Conservation (phyloP, 345 rosid species). For the Theobroma cacao region DNA sequence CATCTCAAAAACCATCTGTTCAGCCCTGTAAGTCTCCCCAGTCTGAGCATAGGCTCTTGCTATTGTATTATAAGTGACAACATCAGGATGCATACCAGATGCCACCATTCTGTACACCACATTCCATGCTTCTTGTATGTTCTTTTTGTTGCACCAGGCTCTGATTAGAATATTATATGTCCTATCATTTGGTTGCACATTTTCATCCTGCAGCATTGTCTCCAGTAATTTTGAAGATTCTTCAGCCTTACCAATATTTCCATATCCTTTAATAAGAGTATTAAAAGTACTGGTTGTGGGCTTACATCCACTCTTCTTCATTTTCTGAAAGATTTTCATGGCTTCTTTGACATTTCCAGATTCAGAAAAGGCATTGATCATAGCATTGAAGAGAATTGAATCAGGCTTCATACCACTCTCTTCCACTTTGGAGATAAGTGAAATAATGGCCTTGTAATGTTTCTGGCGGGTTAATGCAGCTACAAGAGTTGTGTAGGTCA, state of each 20-base stretch:
- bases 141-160: conserved; percentile 78
- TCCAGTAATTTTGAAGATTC: conserved; percentile 65
- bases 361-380: conserved; percentile 87
- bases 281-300: conserved; percentile 83
- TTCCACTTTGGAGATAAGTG: conserved; percentile 67
- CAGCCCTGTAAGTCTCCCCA: conserved; percentile 62
- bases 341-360: conserved; percentile 78
- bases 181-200: conserved; percentile 66
- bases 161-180: conserved; percentile 75
- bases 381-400: conserved; percentile 84
- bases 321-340: conserved; percentile 67
- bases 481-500: conserved; percentile 83
- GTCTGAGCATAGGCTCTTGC: conserved; percentile 70
- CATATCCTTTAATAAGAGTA: conserved; percentile 87
- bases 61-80: conserved; percentile 75
- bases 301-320: conserved; percentile 77
- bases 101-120: conserved; percentile 65
- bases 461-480: conserved; percentile 66
- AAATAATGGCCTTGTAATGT: conserved; percentile 55
- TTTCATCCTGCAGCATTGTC: conserved; percentile 50
- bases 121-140: conserved; percentile 75
- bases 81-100: conserved; percentile 70
- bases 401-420: conserved; percentile 73
- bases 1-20: conserved; percentile 76
- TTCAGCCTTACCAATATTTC: conserved; percentile 68